A percentile compares a stretch with the other conserved stretches of the same genome.
Conservation (phyloP, 2,329 filamentous ascomycete genomes). For the Cladosporium velox region DNA sequence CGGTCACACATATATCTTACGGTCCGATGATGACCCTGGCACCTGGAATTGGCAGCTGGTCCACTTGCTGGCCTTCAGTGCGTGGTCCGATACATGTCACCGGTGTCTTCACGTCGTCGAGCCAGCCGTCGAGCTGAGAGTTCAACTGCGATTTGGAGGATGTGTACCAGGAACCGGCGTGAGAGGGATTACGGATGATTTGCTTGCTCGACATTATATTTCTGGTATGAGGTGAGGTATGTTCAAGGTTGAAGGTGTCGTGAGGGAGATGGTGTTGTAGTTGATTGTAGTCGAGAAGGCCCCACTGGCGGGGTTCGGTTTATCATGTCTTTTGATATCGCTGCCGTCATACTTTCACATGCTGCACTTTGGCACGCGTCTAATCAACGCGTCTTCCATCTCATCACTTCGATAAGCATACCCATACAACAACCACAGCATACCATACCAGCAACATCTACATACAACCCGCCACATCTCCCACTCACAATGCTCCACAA, state of each 20-base stretch:
- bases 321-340: conserved; percentile 10
- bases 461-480: not conserved
- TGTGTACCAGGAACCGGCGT: conserved; percentile 89
- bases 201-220: conserved; percentile 35
- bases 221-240: conserved; percentile 2
- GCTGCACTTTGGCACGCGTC: conserved; percentile 4
- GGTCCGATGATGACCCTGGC: conserved; percentile 89
- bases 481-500: conserved; percentile 55
- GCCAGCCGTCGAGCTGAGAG: conserved; percentile 70
- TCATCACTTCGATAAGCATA: not conserved
- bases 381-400: not conserved
- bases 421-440: not conserved
- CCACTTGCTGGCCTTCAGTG: conserved; percentile 40
- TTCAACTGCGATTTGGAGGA: conserved; percentile 61
- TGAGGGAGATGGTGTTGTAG: not conserved
- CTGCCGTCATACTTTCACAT: not conserved
- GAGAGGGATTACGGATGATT: conserved; percentile 61
- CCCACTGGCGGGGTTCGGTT: conserved; percentile 8
- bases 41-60: conserved; percentile 65
- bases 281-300: not conserved
- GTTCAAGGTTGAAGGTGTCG: not conserved
- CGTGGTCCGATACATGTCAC: conserved; percentile 61
- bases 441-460: not conserved
- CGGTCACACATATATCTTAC: conserved; percentile 51
- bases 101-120: conserved; percentile 68